Base-by-base conservation (phyloP, 257 asterid species). In the Datura wrightii region DNA sequence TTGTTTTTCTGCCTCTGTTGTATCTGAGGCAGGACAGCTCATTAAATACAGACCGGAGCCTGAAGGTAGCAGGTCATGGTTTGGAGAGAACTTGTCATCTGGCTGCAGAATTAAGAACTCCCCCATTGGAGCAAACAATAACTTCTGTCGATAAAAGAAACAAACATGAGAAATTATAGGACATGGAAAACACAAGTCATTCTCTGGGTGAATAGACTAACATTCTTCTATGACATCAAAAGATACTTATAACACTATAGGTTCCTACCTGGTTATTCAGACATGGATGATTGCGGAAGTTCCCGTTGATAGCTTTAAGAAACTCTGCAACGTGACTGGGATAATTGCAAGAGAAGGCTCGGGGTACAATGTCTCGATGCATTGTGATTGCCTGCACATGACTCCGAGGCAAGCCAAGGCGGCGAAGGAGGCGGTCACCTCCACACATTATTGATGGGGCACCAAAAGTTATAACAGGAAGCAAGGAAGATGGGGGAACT, bases 341-440 rank as follows among this genome's bases (percentile, higher is more conserved):
- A 53, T 97, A 95, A 82, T 87, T 86, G 92, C 99, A 97, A 66
- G 99, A 97, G 91, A 95, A 97, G 66, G 98, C 99, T 36, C 99
- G 91, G 13, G 99, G 99, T 3, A 95, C 99, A 56, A 97, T 97
- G 90, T 97, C 99, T 36, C 99, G 90, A 56, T 97, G 99, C 98
- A 97, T 89, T 19, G 94, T 83, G 82, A 97, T 91, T 10, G 97
- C 93, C 67, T 87, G 94, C 80, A 97, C 83, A 83, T 95, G 99
- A 85, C 92, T 88, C 3, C 85, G 90, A 50, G 97, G 99, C 91
- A 95, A 86, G 80, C 94, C 93, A 14, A 97, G 95, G 59, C 86
- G 82, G 83, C 82, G 89, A 0, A 94, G 90, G 69, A 97, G 94
- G 42, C 90, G 88, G 90, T 95, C 95, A 53, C 99, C 99, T 9